A percentile compares a stretch with the other conserved stretches of the same genome.
phyloP scores from a whole-genome alignment of 176 grass and related monocot genomes.

The Hsuehochloa calcarea region DNA sequence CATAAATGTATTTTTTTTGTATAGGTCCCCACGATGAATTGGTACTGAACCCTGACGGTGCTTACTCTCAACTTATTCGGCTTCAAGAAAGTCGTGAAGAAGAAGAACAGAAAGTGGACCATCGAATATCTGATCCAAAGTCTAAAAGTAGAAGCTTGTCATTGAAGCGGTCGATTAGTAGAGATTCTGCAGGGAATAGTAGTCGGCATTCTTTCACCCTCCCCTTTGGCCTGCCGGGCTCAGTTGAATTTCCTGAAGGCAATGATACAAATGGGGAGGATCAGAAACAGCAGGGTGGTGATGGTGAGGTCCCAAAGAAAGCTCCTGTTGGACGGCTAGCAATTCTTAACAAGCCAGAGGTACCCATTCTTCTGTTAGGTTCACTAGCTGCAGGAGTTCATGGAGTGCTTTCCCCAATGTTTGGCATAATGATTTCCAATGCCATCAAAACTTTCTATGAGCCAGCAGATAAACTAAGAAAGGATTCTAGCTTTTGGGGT shows the following conservation, averaged over 20 bases:
- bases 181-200: slow-evolving; percentile 53
- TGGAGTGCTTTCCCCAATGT: slow-evolving; percentile 75
- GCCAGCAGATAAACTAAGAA: slow-evolving; percentile 57
- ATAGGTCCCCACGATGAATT: slow-evolving; percentile 72
- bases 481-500: slow-evolving; percentile 76
- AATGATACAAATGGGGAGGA: slow-evolving; percentile 19
- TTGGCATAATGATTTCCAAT: slow-evolving; percentile 58
- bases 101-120: slow-evolving; percentile 36
- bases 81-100: slow-evolving; percentile 62
- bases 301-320: slow-evolving; percentile 44
- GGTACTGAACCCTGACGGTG: slow-evolving; percentile 62
- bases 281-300: slow-evolving; percentile 20
- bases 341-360: slow-evolving; percentile 77
- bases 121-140: slow-evolving; percentile 25
- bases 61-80: slow-evolving; percentile 64
- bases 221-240: slow-evolving; percentile 31
- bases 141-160: slow-evolving; percentile 58
- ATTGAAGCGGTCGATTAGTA: slow-evolving; percentile 50
- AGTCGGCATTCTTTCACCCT: slow-evolving; percentile 46
- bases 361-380: slow-evolving; percentile 65
- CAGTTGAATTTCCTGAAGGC: slow-evolving; percentile 36
- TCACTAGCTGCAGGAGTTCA: slow-evolving; percentile 70
- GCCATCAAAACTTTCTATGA: slow-evolving; percentile 69
- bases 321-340: slow-evolving; percentile 56
- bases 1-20: background rate